Evolutionary conservation across 1,284 basidiomycete genomes (phyloP), one percentile per base, ranked within the genome.

Genomic region (Fomitopsis palustris): DNA sequence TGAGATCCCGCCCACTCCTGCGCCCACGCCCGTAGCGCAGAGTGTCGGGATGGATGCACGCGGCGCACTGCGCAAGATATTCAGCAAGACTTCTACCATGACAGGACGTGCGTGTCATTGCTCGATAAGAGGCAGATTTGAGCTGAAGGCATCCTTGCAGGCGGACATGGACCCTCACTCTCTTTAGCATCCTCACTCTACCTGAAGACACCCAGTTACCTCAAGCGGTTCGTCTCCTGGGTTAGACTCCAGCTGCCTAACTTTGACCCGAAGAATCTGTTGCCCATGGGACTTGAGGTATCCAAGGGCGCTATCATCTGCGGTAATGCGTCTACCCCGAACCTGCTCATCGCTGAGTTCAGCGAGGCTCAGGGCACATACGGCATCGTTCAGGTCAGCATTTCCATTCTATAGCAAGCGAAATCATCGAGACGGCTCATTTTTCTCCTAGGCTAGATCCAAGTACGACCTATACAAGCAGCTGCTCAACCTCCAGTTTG

Each of bases 241-340:
- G 59, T 88, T 14, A 78, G 76, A 58, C 73, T 72, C 19, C 88
- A 90, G 64, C 72, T 91, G 58, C 90, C 89, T 1, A 82, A 79
- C 60, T 76, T 93, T 29, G 86, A 93, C 68, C 83, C 85, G 27
- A 90, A 88, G 64, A 90, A 94, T 67, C 74, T 94, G 14, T 75
- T 96, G 8, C 95, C 95, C 0, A 71, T 96, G 58, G 91, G 92
- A 38, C 78, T 96, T 53, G 81, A 86, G 59, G 79, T 89, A 16
- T 77, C 78, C 19, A 91, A 87, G 55, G 92, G 92, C 17, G 88
- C 88, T 12, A 84, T 97, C 47, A 83, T 91, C 10, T 82, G 88
- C 37, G 95, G 95, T 8, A 96, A 95, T 72, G 76, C 84, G 23
- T 92, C 94, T 0, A 95, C 93, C 0, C 88, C 91, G 0, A 88